These are phyloP conservation scores for Cryptococcus sp. DNA, from an alignment of 1,284 basidiomycete genomes.

Conservation along the genomic window DNA sequence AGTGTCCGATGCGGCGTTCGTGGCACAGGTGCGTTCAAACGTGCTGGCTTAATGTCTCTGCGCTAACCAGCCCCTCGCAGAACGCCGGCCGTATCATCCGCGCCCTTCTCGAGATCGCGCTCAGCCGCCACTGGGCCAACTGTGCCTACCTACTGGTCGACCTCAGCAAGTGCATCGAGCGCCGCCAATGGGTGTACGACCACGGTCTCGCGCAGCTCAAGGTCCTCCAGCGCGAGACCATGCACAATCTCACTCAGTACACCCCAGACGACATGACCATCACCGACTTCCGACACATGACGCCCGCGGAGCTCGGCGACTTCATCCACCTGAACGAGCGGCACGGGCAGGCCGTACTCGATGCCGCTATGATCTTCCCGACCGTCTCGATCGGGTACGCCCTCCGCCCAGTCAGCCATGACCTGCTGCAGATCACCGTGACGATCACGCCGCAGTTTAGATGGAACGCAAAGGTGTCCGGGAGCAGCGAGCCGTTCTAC, in stretches of 20 bases:
- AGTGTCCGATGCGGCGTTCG: slow-evolving; percentile 92
- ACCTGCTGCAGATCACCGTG: slow-evolving; percentile 76
- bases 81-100: slow-evolving; percentile 93
- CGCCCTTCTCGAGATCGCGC: slow-evolving; percentile 88
- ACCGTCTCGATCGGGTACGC: slow-evolving; percentile 64
- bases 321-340: slow-evolving; percentile 82
- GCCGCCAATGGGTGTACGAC: slow-evolving; percentile 92
- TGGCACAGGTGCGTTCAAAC: slow-evolving; percentile 59
- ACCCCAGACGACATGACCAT: slow-evolving; percentile 75
- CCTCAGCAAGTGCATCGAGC: slow-evolving; percentile 90
- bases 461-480: slow-evolving; percentile 81
- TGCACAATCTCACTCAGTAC: slow-evolving; percentile 76
- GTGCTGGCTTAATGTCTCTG: not conserved
- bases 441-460: slow-evolving; percentile 66
- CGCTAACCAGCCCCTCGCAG: slow-evolving; percentile 32
- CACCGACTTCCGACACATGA: slow-evolving; percentile 70
- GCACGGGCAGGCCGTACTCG: slow-evolving; percentile 74
- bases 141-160: slow-evolving; percentile 77
- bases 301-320: slow-evolving; percentile 71
- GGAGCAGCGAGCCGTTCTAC: slow-evolving; percentile 82
- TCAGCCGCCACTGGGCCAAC: slow-evolving; percentile 87
- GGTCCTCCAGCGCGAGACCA: slow-evolving; percentile 68
- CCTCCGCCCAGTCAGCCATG: slow-evolving; percentile 76
- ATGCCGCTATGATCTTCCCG: slow-evolving; percentile 84
- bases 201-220: slow-evolving; percentile 82